Base-by-base conservation (phyloP, 345 rosid species). In the Nephelium lappaceum region DNA sequence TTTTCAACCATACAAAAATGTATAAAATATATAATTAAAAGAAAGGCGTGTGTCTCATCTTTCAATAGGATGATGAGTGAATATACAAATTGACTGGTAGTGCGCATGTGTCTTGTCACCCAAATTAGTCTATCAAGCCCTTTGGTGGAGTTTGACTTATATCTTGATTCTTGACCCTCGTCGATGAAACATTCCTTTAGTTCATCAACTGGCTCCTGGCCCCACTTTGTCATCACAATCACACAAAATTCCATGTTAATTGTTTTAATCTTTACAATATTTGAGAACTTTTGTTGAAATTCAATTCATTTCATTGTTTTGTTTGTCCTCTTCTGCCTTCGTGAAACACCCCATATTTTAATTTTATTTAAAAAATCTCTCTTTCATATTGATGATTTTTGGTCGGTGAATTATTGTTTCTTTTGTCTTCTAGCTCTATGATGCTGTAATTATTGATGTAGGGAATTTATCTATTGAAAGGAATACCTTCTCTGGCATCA, bases 91-190 rank as follows among this genome's bases (percentile, higher is more conserved):
- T 78, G 82, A 83, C 78, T 81, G 3, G 27, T 39, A 80, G 84
- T 82, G 89, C 78, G 79, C 68, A 76, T 74, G 63, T 79, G 84
- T 79, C 78, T 68, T 72, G 83, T 72, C 86, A 81, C 81, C 79
- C 58, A 72, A 81, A 70, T 73, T 78, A 67, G 75, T 80, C 84
- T 58, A 14, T 73, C 74, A 38, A 27, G 18, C n/a, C 41, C 65
- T 21, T 68, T 31, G 86, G 78, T 78, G 88, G 88, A 69, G 88
- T 87, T 60, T 87, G 90, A 87, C 90, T 80, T 82, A 69, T 74
- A 77, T 80, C 39, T 74, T 57, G 47, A 63, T 63, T 64, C 77
- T 85, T 83, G 88, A 85, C 87, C 67, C 79, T 87, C 84, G 61
- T 79, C 38, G 80, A 76, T 82, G 73, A 82, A 82, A 87, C 88